phyloP scores from a whole-genome alignment of 805 yeast species.

The Yarrowia sp. region DNA sequence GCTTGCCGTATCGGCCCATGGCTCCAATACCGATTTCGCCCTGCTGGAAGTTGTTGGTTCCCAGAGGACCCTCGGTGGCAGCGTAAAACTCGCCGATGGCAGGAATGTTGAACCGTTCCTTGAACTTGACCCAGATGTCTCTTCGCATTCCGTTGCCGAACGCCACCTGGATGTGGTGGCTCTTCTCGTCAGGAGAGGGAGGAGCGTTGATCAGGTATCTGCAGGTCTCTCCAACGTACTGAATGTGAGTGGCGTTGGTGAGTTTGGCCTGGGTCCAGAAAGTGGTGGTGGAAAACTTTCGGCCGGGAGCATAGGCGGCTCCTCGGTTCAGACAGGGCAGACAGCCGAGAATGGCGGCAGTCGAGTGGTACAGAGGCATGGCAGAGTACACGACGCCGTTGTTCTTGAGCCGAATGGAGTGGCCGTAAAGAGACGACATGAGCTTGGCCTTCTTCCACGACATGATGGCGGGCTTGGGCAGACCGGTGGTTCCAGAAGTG shows the following conservation, averaged over 20 bases:
- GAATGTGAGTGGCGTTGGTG: conserved; percentile 71
- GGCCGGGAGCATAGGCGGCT: conserved; percentile 72
- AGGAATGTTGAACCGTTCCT: conserved; percentile 66
- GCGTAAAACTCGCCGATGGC: conserved; percentile 90
- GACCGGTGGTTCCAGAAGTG: conserved; percentile 93
- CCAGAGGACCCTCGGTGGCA: conserved; percentile 88
- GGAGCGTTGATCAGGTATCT: conserved; percentile 72
- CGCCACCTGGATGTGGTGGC: conserved; percentile 64
- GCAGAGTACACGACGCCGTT: conserved; percentile 71
- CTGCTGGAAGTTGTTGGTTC: conserved; percentile 72
- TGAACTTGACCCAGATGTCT: conserved; percentile 83
- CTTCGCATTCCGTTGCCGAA: conserved; percentile 88
- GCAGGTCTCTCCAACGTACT: conserved; percentile 94
- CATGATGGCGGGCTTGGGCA: conserved; percentile 91
- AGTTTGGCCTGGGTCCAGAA: conserved; percentile 87
- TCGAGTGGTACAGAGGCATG: conserved; percentile 94
- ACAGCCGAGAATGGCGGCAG: conserved; percentile 83
- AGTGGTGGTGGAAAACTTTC: conserved; percentile 75
- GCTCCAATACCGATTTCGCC: conserved; percentile 86
- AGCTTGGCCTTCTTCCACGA: conserved; percentile 81
- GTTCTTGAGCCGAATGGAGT: conserved; percentile 56
- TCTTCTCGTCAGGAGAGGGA: conserved; percentile 55
- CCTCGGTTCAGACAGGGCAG: conserved; percentile 56
- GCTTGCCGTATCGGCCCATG: conserved; percentile 68
- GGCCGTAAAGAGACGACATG: conserved; percentile 69